Percentiles rank a stretch among this genome's conserved stretches.
phyloP scores from a whole-genome alignment of 805 yeast genomes.

The Yarrowia osloensis region DNA sequence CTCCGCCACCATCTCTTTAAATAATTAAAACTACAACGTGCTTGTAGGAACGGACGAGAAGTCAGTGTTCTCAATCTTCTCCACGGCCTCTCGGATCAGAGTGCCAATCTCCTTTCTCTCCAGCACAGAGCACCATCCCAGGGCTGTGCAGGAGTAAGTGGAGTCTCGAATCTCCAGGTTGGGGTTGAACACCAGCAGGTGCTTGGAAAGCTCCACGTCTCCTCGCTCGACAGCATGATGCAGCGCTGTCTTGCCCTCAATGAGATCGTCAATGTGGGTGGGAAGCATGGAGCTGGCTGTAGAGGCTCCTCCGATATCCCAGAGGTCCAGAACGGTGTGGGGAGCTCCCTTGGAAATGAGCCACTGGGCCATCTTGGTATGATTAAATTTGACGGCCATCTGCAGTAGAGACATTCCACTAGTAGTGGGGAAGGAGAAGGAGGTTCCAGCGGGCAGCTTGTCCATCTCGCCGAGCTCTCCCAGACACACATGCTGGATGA shows the following conservation, averaged over 20 bases:
- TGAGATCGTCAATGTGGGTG: neutral
- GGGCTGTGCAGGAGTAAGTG: constrained; percentile 2
- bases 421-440: neutral
- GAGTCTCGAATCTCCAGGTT: constrained; percentile 7
- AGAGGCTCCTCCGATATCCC: neutral
- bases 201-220: neutral
- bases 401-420: neutral
- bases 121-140: constrained; percentile 9
- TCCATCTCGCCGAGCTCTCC: neutral
- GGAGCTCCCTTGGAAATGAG: constrained; percentile 1
- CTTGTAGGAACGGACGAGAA: neutral
- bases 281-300: neutral
- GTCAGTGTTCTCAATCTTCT: neutral
- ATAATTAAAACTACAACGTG: neutral
- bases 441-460: neutral
- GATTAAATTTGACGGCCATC: constrained; percentile 12
- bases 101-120: constrained; percentile 16
- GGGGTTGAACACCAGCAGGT: neutral
- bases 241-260: constrained; percentile 14
- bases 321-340: neutral
- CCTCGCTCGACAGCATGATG: constrained; percentile 17
- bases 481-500: constrained; percentile 10
- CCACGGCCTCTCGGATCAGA: constrained; percentile 1
- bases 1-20: too few relatives aligned
- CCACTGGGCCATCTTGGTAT: constrained; percentile 4